Evolutionary conservation across 1,284 basidiomycete species (phyloP).

Genomic region (Rugosomyces carneus): DNA sequence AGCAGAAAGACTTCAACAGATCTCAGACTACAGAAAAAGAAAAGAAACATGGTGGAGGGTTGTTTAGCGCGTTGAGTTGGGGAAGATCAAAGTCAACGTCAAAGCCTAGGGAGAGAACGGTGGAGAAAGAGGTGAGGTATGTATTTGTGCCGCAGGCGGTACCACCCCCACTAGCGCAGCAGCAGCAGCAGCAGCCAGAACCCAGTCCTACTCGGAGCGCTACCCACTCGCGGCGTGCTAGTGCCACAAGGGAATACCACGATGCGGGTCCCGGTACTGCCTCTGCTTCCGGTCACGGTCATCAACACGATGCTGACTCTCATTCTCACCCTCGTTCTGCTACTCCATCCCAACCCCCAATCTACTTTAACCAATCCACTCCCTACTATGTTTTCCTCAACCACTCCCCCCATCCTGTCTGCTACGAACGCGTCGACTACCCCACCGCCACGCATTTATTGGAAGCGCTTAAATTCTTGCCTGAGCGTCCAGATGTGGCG

Average conservation of each 20-base stretch:
- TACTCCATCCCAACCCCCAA: slow-evolving; percentile 6
- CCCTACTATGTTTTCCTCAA: slow-evolving; percentile 44
- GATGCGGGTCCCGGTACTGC: not conserved
- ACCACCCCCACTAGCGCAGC: not conserved
- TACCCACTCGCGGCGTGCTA: not conserved
- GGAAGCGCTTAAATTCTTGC: slow-evolving; percentile 62
- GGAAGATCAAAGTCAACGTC: slow-evolving; percentile 16
- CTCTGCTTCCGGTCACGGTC: not conserved
- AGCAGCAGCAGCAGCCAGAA: not conserved
- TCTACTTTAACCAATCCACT: slow-evolving; percentile 29
- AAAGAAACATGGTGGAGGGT: slow-evolving; percentile 18
- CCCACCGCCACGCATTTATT: slow-evolving; percentile 61
- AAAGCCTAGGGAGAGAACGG: not conserved
- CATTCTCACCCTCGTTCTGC: not conserved
- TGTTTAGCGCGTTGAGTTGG: slow-evolving; percentile 26
- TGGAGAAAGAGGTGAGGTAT: slow-evolving; percentile 8
- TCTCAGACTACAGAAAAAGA: slow-evolving; percentile 19
- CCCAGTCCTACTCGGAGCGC: not conserved
- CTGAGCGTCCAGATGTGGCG: slow-evolving; percentile 40
- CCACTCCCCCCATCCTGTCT: slow-evolving; percentile 49
- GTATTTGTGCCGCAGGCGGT: slow-evolving; percentile 1
- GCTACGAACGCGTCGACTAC: slow-evolving; percentile 45
- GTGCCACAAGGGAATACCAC: not conserved
- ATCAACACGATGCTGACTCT: not conserved
- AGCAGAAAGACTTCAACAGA: not conserved